Percentiles rank a stretch among this genome's conserved stretches.
These are phyloP conservation scores for Apiospora pterosperma DNA, from an alignment of 2,329 filamentous ascomycete genomes.

Conservation along the genomic window DNA sequence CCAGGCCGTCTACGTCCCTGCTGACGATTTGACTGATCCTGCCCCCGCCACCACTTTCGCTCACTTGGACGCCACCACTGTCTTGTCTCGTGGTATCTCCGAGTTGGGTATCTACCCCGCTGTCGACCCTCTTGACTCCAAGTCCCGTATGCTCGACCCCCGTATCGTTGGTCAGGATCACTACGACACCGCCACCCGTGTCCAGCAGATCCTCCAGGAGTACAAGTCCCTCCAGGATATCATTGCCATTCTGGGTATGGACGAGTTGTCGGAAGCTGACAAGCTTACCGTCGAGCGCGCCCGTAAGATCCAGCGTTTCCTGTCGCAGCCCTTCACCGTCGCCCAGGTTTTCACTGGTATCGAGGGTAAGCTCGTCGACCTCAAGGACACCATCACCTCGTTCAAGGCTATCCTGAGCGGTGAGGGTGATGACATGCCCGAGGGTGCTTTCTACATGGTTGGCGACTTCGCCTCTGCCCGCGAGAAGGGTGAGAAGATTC, in stretches of 20 bases:
- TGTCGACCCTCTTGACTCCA: constrained; percentile 99
- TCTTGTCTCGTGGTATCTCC: constrained; percentile 99
- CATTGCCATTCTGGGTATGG: constrained; percentile 99
- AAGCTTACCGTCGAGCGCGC: constrained; percentile 99
- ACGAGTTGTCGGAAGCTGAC: constrained; percentile 97
- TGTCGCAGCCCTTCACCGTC: constrained; percentile 97
- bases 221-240: constrained; percentile 99
- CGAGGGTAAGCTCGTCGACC: constrained; percentile 93
- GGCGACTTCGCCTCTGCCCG: constrained; percentile 91
- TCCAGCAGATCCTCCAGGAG: constrained; percentile 99
- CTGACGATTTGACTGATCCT: constrained; percentile 99
- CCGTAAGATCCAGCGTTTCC: constrained; percentile 99
- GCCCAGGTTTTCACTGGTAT: constrained; percentile 83
- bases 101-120: constrained; percentile 99
- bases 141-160: constrained; percentile 98
- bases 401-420: constrained; percentile 97
- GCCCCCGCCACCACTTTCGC: constrained; percentile 99
- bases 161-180: constrained; percentile 98
- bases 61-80: constrained; percentile 99
- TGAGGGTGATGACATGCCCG: constrained; percentile 93
- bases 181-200: constrained; percentile 89
- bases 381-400: constrained; percentile 95
- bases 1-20: constrained; percentile 99
- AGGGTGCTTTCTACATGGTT: constrained; percentile 97
- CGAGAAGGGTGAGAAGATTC: constrained; percentile 99